A percentile compares a stretch with the other conserved stretches of the same genome.
Conservation (phyloP, 192 early-diverging fungal species). For the Coemansia sp. region DNA sequence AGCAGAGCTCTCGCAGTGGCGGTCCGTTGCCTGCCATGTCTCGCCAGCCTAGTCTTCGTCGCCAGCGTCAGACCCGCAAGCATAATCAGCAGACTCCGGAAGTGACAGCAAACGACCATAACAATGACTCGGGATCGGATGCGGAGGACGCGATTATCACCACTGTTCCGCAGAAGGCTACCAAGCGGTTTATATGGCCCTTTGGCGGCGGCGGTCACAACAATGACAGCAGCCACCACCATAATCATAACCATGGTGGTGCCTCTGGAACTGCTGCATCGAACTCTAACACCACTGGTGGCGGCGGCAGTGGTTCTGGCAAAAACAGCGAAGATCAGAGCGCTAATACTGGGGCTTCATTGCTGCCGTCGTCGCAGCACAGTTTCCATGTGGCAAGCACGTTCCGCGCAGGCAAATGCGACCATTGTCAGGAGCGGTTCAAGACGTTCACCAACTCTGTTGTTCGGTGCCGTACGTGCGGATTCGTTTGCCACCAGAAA, state of each 20-base stretch:
- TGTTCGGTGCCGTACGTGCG: conserved; percentile 47
- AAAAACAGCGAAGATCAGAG: conserved; percentile 18
- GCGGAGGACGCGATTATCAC: conserved; percentile 53
- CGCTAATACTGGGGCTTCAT: too few relatives aligned
- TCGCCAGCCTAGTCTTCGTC: conserved; percentile 33
- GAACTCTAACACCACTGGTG: background rate
- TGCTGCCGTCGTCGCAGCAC: conserved; percentile 14
- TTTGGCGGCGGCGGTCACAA: conserved; percentile 9
- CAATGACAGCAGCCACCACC: background rate
- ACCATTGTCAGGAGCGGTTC: conserved; percentile 49
- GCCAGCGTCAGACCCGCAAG: conserved; percentile 28
- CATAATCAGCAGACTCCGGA: conserved; percentile 1
- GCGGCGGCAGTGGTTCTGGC: background rate
- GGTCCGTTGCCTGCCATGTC: background rate
- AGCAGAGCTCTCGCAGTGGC: conserved; percentile 3
- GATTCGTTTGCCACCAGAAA: conserved; percentile 55
- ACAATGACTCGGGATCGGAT: conserved; percentile 45
- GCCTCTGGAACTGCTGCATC: background rate
- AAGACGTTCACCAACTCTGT: conserved; percentile 45
- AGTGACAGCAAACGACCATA: conserved; percentile 10
- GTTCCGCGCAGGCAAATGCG: conserved; percentile 47
- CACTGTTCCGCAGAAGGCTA: conserved; percentile 47
- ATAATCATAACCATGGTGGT: background rate
- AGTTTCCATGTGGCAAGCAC: conserved; percentile 49
- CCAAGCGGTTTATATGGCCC: conserved; percentile 55